These are phyloP conservation scores for Fusarium chuoi DNA, from an alignment of 2,329 filamentous ascomycete species.

Conservation along the genomic window DNA sequence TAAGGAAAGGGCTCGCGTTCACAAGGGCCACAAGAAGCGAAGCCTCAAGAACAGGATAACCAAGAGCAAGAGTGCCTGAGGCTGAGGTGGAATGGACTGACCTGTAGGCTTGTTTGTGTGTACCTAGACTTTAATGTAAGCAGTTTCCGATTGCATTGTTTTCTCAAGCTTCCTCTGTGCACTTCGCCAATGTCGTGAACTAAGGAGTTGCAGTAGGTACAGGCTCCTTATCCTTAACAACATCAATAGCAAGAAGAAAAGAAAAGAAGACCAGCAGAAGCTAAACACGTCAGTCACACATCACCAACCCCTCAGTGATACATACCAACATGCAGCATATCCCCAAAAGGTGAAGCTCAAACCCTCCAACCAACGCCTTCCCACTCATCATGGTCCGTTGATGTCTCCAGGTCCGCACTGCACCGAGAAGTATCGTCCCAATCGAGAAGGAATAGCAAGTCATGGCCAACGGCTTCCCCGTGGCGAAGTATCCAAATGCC, in stretches of 20 bases:
- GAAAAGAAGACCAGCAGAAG: slow-evolving; percentile 39
- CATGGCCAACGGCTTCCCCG: slow-evolving; percentile 68
- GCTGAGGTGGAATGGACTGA: neutral
- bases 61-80: neutral
- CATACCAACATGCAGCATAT: slow-evolving; percentile 33
- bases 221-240: slow-evolving; percentile 14
- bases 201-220: neutral
- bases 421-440: slow-evolving; percentile 47
- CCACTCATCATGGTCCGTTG: slow-evolving; percentile 46
- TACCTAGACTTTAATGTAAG: neutral
- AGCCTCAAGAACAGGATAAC: neutral
- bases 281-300: slow-evolving; percentile 20
- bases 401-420: slow-evolving; percentile 46
- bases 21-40: neutral
- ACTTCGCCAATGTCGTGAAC: neutral
- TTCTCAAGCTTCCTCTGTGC: neutral
- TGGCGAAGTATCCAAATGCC: slow-evolving; percentile 66
- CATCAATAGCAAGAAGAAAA: slow-evolving; percentile 38
- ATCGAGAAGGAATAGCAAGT: slow-evolving; percentile 55
- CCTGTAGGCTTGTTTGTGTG: neutral
- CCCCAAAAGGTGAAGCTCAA: slow-evolving; percentile 44
- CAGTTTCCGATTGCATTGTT: neutral
- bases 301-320: neutral
- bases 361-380: slow-evolving; percentile 46
- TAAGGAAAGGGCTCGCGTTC: neutral